Evolutionary conservation across 2,329 filamentous ascomycete species (phyloP).

Genomic region (Westerdykella ornata): DNA sequence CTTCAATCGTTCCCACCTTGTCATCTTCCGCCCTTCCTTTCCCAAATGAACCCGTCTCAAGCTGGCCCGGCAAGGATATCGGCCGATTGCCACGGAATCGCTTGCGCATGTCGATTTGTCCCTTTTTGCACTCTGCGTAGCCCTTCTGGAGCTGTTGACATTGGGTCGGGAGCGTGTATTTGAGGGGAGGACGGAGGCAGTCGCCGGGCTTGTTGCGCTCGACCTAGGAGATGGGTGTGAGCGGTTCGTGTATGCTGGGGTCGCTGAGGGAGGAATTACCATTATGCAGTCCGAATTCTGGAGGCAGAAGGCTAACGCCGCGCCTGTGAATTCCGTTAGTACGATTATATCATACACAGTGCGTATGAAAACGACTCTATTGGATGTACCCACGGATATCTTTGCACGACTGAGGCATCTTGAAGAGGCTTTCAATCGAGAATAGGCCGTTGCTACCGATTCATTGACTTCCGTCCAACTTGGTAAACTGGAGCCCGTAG

Average conservation of each 20-base stretch:
- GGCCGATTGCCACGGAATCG: slow-evolving; percentile 92
- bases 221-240: slow-evolving; percentile 34
- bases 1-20: slow-evolving; percentile 32
- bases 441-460: slow-evolving; percentile 5
- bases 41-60: slow-evolving; percentile 30
- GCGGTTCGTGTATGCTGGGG: neutral
- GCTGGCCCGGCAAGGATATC: slow-evolving; percentile 44
- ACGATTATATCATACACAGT: neutral
- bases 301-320: slow-evolving; percentile 87
- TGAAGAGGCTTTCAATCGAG: slow-evolving; percentile 7
- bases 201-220: slow-evolving; percentile 80
- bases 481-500: neutral
- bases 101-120: slow-evolving; percentile 98
- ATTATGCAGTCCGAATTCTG: slow-evolving; percentile 96
- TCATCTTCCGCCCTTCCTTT: slow-evolving; percentile 23
- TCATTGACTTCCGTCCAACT: slow-evolving; percentile 6
- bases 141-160: slow-evolving; percentile 89
- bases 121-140: slow-evolving; percentile 90
- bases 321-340: slow-evolving; percentile 51
- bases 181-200: slow-evolving; percentile 76
- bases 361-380: neutral
- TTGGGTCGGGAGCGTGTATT: slow-evolving; percentile 72
- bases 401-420: slow-evolving; percentile 92
- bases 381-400: slow-evolving; percentile 70
- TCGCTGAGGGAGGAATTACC: slow-evolving; percentile 30